Base-by-base conservation (phyloP, 176 grass and related monocot species). In the Zea luxurians region DNA sequence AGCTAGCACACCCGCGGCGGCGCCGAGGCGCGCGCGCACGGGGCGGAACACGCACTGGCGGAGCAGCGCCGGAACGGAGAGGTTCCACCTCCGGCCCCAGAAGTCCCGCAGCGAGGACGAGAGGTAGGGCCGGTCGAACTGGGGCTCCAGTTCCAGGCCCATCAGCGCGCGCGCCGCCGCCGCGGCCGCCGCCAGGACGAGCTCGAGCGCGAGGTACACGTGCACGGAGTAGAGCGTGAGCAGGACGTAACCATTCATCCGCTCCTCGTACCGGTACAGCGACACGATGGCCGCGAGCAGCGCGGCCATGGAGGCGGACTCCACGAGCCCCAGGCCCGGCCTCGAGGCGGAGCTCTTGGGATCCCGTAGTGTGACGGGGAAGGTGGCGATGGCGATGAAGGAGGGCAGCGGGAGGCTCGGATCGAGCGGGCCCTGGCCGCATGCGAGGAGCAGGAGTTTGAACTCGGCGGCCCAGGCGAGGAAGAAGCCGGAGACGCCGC, bases 11-110 rank as follows among this genome's bases (percentile, higher is more conserved):
- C 62, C 86, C 0, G 83, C 87, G 6, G 87, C 4, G 17, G 7
- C 13, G 44, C 84, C 92, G 49, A 69, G 65, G 41, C 64, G n/a
- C 27, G 74, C 74, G 48, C 87, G 80, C 48, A 96, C 82, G 40
- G 89, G 93, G 55, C 40, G 74, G 87, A 83, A 83, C 27, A 96
- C 82, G 47, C 83, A 80, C 45, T 57, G 87, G 7, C 93, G 83
- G 68, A 96, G 93, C 74, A 90, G 53, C 5, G 85, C 82, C 17
- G 84, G 65, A 12, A 96, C 89, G 41, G 82, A 78, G 10, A 92
- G 68, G 82, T 96, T 96, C 93, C 93, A 96, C 15, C 93, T 62
- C 21, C 93, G 85, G 12, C 89, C 89, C 93, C 87, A 96, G 60
- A 89, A 92, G 21, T 96, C 93, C 3, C 78, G 35, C 3, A 92